Base-by-base conservation (phyloP, 2,329 filamentous ascomycete genomes). In the Monosporascus sp. region DNA sequence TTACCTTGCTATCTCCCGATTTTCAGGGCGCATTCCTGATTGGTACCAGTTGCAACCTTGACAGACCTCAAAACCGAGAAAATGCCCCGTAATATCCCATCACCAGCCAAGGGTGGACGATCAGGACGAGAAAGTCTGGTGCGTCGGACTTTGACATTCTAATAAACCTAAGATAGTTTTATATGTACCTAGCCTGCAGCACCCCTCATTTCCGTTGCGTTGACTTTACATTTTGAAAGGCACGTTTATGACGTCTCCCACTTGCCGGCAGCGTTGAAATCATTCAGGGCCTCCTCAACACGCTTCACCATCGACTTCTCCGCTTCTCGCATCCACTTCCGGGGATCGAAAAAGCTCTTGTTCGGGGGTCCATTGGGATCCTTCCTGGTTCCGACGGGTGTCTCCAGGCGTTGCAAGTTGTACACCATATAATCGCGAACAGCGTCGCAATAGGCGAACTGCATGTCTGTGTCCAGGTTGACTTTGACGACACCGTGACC, bases 391-490 rank as follows among this genome's bases (percentile, higher is more conserved):
- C 94, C 94, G 64, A 99, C 88, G 68, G 90, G 83, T 56, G 81
- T 85, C 77, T 82, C 77, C 65, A 99, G 77, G 81, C 97, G 99
- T 67, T 96, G 93, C 79, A 96, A 92, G 84, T 97, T 97, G 73
- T 85, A 88, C 68, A 90, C 75, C 71, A 97, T 82, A 81, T 91
- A 99, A 79, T 99, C 93, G 60, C 94, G 89, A 78, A 97, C 88
- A 77, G 94, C 94, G 58, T 78, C 77, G 63, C 94, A 82, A 83
- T 97, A 99, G 55, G 93, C 92, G 75, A 86, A 96, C 81, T 97
- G 93, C 77, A 97, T 83, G 72, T 99, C 94, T 49, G 94, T 99
- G 77, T 99, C 94, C 67, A 99, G 81, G 81, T 99, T 99, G 77
- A 99, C 94, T 87, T 99, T 99, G 79, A 97, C 88, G 65, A 99